A percentile compares a stretch with the other conserved stretches of the same genome.
Evolutionary conservation across 345 rosid species (phyloP).

Genomic region (Aethionema arabicum): DNA sequence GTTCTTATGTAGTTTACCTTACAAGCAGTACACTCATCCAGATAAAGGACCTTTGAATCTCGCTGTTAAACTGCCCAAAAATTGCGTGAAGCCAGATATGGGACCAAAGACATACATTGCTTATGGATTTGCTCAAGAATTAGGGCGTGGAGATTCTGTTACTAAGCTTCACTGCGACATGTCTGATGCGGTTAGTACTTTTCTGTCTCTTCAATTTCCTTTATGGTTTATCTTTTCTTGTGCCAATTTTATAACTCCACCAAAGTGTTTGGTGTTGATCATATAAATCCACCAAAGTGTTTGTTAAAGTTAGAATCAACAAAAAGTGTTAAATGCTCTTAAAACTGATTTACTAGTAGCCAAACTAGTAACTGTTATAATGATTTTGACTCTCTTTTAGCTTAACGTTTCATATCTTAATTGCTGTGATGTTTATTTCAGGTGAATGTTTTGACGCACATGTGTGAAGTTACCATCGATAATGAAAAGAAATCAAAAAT

Average conservation of each 20-base stretch:
- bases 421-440: constrained; percentile 19
- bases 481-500: constrained; percentile 20
- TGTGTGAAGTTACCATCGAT: constrained; percentile 41
- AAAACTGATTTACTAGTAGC: too few relatives aligned
- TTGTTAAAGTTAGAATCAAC: too few relatives aligned
- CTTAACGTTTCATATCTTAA: background rate
- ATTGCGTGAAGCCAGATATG: constrained; percentile 68
- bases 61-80: constrained; percentile 52
- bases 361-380: too few relatives aligned
- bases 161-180: constrained; percentile 88
- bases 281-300: too few relatives aligned
- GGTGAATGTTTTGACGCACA: constrained; percentile 72
- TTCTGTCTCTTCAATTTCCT: background rate
- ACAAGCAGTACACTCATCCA: constrained; percentile 77
- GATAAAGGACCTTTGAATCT: constrained; percentile 55
- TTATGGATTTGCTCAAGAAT: constrained; percentile 65
- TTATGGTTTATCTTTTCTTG: background rate
- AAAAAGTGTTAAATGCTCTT: too few relatives aligned
- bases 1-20: constrained; percentile 63
- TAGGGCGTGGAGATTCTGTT: constrained; percentile 85
- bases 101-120: constrained; percentile 86
- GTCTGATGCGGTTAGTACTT: constrained; percentile 73
- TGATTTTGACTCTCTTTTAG: too few relatives aligned
- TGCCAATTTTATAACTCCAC: too few relatives aligned
- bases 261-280: too few relatives aligned